Evolutionary conservation across 768 basidiomycete species (phyloP), one percentile per base, ranked within the genome.

Genomic region (Suillus placidus): DNA sequence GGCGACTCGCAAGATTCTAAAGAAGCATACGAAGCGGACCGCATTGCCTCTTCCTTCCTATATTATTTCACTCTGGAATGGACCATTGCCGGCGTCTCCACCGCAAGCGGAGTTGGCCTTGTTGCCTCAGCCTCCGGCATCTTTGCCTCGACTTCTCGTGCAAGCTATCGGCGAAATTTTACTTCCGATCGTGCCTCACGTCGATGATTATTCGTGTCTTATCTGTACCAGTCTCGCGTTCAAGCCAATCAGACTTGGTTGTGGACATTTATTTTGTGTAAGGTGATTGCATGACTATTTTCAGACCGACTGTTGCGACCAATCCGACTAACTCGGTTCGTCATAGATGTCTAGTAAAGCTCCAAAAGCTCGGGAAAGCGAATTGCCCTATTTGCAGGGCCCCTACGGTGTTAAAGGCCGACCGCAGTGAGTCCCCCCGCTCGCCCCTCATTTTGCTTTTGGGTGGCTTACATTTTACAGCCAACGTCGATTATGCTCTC

Each of bases 221-320:
- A 96, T 97, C 65, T 97, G 96, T 77, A 92, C 89, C 2, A 86
- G 85, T 66, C 88, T 98, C 68, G 96, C 95, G 6, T 98, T 95
- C 83, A 95, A 94, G 75, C 96, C 96, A 0, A 91, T 97, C 60
- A 81, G 95, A 12, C 82, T 98, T 3, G 75, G 77, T 20, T 98
- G 95, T 66, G 84, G 89, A 0, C 95, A 97, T 76, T 80, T 91
- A 20, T 92, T 91, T 70, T 92, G 90, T 65, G 88, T 91, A 4
- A 78, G 90, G 76, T 90, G 60, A 60, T 42, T 18, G 69, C 68
- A 9, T 18, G 18, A 16, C 12, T 23, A 57, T 23, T 18, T 10
- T 6, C 3, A 2, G 13, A 2, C 30, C 0, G 9, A n/a, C 1
- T 9, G 20, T n/a, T 30, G 26, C 32, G 32, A 14, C 20, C 20